These are phyloP conservation scores for Craspedostauros australis DNA, from an alignment of 108 stramenopile species.

Conservation along the genomic window DNA sequence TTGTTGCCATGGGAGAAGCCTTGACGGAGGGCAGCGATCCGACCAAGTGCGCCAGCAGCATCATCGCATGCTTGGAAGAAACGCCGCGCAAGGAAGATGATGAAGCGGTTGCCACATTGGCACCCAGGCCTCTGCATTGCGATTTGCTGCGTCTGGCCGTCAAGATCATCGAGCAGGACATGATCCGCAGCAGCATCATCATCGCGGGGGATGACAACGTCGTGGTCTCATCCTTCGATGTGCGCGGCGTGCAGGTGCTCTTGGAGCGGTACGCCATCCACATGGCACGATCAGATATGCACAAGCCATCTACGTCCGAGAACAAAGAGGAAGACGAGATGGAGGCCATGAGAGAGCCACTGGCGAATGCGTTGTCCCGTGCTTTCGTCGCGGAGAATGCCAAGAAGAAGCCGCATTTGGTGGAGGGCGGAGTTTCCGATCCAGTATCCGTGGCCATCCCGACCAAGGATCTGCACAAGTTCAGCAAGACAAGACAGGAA, in stretches of 20 bases:
- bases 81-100: conserved; percentile 31
- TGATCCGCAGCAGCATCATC: conserved; percentile 9
- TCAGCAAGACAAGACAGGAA: conserved; percentile 28
- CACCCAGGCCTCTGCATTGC: conserved; percentile 41
- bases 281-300: conserved; percentile 1
- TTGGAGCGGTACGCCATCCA: conserved; percentile 44
- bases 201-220: conserved; percentile 30
- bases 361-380: conserved; percentile 59
- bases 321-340: conserved; percentile 12
- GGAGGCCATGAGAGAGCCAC: conserved; percentile 29
- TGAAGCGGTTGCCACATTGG: conserved; percentile 48
- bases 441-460: conserved; percentile 11
- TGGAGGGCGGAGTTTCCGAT: background rate
- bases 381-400: conserved; percentile 54
- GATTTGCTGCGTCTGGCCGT: conserved; percentile 44
- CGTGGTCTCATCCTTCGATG: conserved; percentile 41
- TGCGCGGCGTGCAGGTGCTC: conserved; percentile 58
- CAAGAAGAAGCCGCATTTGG: conserved; percentile 1
- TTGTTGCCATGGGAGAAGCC: conserved; percentile 39
- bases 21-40: conserved; percentile 35
- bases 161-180: conserved; percentile 29
- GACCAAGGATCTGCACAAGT: conserved; percentile 11
- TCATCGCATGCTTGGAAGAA: conserved; percentile 58
- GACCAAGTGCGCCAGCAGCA: conserved; percentile 38
- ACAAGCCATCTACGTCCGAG: background rate